A percentile compares a stretch with the other conserved stretches of the same genome.
Evolutionary conservation across 2,329 filamentous ascomycete species (phyloP).

Genomic region (Fusarium continuum): DNA sequence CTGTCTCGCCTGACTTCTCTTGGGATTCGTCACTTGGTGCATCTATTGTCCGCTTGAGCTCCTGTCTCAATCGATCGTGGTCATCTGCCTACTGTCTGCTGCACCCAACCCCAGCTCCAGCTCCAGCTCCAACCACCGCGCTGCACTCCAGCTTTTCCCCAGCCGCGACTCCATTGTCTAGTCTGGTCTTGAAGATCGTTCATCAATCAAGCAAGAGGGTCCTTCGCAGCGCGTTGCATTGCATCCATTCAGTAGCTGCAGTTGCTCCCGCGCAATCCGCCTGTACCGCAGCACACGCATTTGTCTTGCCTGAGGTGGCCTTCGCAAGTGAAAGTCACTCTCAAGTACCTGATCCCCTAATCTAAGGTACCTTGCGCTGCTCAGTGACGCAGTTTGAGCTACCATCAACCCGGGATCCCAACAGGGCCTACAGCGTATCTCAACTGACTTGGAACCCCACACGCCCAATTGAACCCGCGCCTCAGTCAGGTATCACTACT

Average conservation of each 20-base stretch:
- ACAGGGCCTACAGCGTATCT: conserved; percentile 30
- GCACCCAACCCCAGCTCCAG: conserved; percentile 25
- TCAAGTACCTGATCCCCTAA: conserved; percentile 39
- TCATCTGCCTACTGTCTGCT: conserved; percentile 29
- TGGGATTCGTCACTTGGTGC: conserved; percentile 28
- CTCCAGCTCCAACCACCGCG: conserved; percentile 16
- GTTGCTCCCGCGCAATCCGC: conserved; percentile 29
- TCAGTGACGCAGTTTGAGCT: conserved; percentile 36
- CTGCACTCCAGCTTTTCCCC: conserved; percentile 36
- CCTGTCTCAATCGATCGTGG: conserved; percentile 37
- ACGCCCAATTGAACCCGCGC: conserved; percentile 26
- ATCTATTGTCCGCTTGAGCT: conserved; percentile 21
- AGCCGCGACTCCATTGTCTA: conserved; percentile 19
- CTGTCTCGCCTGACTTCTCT: conserved; percentile 34
- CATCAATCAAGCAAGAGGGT: conserved; percentile 7
- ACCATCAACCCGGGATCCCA: conserved; percentile 34
- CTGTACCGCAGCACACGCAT: conserved; percentile 26
- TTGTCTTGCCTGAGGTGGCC: conserved; percentile 14
- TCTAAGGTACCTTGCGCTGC: too few species aligned
- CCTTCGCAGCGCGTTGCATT: conserved; percentile 7
- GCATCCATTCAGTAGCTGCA: conserved; percentile 14
- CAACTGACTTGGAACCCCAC: conserved; percentile 31
- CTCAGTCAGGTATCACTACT: conserved; percentile 21
- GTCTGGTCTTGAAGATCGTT: conserved; percentile 15
- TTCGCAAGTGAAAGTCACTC: conserved; percentile 36